phyloP scores from a whole-genome alignment of 306 rosid genomes.

The Macrotyloma uniflorum region DNA sequence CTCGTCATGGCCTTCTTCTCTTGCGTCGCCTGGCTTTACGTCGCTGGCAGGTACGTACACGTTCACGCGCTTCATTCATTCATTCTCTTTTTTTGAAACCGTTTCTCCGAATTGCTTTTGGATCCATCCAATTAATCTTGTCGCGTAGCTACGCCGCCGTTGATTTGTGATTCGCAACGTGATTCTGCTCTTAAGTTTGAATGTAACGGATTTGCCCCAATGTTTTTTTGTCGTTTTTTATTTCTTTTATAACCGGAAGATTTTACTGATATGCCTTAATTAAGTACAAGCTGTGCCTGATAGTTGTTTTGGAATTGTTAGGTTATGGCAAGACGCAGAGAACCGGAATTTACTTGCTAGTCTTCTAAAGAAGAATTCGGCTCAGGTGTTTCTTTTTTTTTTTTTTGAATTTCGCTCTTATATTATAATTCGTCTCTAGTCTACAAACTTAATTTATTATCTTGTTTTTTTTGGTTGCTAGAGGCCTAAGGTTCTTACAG shows the following conservation, averaged over 20 bases:
- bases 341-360: conserved; percentile 70
- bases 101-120: conserved; percentile 4
- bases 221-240: not conserved
- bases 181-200: not conserved
- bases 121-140: conserved; percentile 9
- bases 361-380: conserved; percentile 67
- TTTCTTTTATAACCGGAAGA: not conserved
- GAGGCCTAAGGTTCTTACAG: conserved; percentile 87
- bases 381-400: conserved; percentile 52
- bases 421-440: conserved; percentile 11
- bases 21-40: conserved; percentile 98
- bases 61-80: too few relatives aligned
- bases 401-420: not conserved
- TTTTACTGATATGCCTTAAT: too few relatives aligned
- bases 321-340: conserved; percentile 99
- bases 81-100: not conserved
- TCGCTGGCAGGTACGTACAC: conserved; percentile 76
- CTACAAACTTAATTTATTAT: not conserved
- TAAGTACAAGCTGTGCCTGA: not conserved
- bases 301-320: conserved; percentile 37
- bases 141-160: not conserved
- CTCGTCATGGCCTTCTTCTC: conserved; percentile 84
- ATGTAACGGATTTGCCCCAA: not conserved
- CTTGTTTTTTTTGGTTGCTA: conserved; percentile 33
- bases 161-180: not conserved